Conservation (phyloP, 2,329 filamentous ascomycete genomes). For the Aspergillus pseudoviridinutans region DNA sequence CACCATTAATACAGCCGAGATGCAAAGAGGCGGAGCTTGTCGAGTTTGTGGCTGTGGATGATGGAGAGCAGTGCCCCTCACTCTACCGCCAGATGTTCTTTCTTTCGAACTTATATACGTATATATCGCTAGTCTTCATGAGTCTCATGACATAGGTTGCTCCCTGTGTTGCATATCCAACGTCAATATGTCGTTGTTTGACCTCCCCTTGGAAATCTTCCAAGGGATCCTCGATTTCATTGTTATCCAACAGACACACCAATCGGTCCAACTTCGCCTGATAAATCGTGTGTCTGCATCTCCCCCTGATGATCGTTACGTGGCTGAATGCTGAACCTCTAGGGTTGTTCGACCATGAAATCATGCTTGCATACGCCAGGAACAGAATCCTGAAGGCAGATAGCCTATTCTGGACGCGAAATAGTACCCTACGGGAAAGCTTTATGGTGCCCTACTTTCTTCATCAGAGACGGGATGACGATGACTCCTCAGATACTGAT, state of each 20-base stretch:
- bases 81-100: neutral
- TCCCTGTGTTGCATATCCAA: neutral
- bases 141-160: neutral
- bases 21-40: neutral
- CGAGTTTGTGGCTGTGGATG: neutral
- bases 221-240: neutral
- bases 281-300: neutral
- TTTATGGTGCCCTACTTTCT: neutral
- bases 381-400: neutral
- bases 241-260: neutral
- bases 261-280: neutral
- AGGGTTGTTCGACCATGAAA: neutral
- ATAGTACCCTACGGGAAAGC: neutral
- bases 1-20: too few relatives aligned
- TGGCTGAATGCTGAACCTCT: neutral
- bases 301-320: neutral
- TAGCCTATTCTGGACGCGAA: neutral
- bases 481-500: neutral
- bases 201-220: neutral
- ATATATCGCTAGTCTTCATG: neutral
- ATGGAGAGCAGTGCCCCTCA: neutral
- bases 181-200: neutral
- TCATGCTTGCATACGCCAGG: neutral
- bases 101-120: neutral
- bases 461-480: neutral